Evolutionary conservation across 192 early-diverging fungal genomes (phyloP).

Genomic region (Linderina pennispora): DNA sequence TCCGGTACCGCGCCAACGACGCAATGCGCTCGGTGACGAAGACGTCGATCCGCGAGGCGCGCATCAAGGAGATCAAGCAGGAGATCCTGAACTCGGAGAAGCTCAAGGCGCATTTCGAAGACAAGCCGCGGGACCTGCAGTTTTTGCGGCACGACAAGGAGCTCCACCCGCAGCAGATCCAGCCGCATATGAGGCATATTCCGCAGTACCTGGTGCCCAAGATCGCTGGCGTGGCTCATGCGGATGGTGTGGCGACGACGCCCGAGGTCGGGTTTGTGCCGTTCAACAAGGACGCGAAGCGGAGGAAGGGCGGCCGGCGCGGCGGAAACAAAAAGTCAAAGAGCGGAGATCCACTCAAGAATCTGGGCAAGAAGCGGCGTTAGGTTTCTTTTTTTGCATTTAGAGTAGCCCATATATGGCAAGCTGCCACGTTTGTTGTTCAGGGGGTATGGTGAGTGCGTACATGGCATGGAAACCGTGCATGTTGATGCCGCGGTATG

Average conservation of each 20-base stretch:
- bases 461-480: too few species aligned
- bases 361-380: slow-evolving; percentile 33
- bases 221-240: slow-evolving; percentile 45
- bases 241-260: slow-evolving; percentile 28
- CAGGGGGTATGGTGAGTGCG: too few species aligned
- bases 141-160: slow-evolving; percentile 88
- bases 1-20: slow-evolving; percentile 83
- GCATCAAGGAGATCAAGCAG: slow-evolving; percentile 90
- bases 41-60: slow-evolving; percentile 75
- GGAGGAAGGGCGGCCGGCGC: slow-evolving; percentile 11
- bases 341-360: slow-evolving; percentile 31
- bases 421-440: too few species aligned
- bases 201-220: slow-evolving; percentile 92
- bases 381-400: slow-evolving; percentile 4
- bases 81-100: slow-evolving; percentile 96
- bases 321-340: slow-evolving; percentile 10
- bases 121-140: slow-evolving; percentile 88
- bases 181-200: slow-evolving; percentile 87
- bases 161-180: slow-evolving; percentile 74
- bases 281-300: slow-evolving; percentile 41
- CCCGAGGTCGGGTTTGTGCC: slow-evolving; percentile 44
- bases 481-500: too few species aligned
- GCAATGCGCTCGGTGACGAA: slow-evolving; percentile 75
- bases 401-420: too few species aligned
- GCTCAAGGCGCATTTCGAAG: slow-evolving; percentile 94